These are phyloP conservation scores for Paraphysoderma sedebokerense DNA, from an alignment of 371 early-diverging fungal species.

Conservation along the genomic window DNA sequence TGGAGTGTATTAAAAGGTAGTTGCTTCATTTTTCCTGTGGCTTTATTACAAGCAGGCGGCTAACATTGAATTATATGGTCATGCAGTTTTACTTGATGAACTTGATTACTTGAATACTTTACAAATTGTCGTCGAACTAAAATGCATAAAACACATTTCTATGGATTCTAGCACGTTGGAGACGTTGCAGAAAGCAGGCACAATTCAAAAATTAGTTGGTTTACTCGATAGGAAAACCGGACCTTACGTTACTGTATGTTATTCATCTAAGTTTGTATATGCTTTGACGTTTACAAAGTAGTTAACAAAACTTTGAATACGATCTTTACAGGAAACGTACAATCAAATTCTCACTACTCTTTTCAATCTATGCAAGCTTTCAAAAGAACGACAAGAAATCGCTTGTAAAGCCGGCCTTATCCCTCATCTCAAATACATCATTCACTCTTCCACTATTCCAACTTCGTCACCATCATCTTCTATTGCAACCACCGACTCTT, in stretches of 20 bases:
- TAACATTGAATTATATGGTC: too few relatives aligned
- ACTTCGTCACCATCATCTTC: too few relatives aligned
- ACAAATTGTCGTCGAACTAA: conserved; percentile 22
- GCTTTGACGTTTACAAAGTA: conserved; percentile 3
- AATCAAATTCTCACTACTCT: conserved; percentile 35
- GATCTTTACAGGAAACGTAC: conserved; percentile 21
- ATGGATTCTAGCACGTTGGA: conserved; percentile 31
- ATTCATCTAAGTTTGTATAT: too few relatives aligned
- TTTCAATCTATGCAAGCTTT: conserved; percentile 38
- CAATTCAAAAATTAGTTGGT: conserved; percentile 20
- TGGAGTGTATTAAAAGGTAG: conserved; percentile 7
- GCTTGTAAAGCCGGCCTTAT: conserved; percentile 32
- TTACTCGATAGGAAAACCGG: conserved; percentile 14
- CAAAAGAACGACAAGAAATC: conserved; percentile 26
- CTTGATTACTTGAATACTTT: conserved; percentile 18
- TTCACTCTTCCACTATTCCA: conserved; percentile 17
- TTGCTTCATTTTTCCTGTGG: background rate
- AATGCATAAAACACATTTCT: conserved; percentile 36
- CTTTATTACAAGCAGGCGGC: too few relatives aligned
- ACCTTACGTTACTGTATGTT: conserved; percentile 12
- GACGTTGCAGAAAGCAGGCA: conserved; percentile 19
- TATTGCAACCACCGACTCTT: too few relatives aligned
- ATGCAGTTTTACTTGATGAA: conserved; percentile 9
- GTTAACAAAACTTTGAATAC: background rate
- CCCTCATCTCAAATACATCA: conserved; percentile 27